Evolutionary conservation across 345 rosid species (phyloP).

Genomic region (Ailanthus altissimus): DNA sequence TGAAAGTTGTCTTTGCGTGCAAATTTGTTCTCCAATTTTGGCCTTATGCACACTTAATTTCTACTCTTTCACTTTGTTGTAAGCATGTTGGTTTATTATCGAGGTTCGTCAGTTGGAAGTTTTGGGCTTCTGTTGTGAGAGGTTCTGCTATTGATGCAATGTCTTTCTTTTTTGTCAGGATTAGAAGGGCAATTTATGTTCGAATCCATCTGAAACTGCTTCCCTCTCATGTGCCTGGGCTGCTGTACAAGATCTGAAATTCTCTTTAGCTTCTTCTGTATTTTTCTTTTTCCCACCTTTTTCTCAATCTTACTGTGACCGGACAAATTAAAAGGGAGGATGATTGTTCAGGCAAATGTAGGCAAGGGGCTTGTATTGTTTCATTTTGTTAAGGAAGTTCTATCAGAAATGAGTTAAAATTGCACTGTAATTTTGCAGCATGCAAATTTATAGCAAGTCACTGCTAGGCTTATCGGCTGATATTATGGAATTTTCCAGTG

Average conservation of each 20-base stretch:
- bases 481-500: background rate
- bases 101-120: background rate
- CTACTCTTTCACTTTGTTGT: background rate
- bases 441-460: background rate
- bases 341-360: slow-evolving; percentile 1
- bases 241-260: background rate
- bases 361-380: background rate
- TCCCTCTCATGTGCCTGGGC: background rate
- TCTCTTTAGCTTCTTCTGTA: background rate
- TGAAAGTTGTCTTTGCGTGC: background rate
- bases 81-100: background rate
- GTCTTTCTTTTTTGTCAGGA: slow-evolving; percentile 22
- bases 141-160: slow-evolving; percentile 14
- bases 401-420: background rate
- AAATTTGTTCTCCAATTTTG: background rate
- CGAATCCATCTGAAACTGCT: background rate
- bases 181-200: background rate
- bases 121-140: background rate
- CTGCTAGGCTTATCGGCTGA: background rate
- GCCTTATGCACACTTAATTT: background rate
- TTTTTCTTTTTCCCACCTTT: background rate
- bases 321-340: background rate
- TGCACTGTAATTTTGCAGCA: background rate
- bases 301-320: background rate
- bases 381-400: background rate